Base-by-base conservation (phyloP, 2,329 filamentous ascomycete genomes). In the Aspergillus hiratsukae region DNA sequence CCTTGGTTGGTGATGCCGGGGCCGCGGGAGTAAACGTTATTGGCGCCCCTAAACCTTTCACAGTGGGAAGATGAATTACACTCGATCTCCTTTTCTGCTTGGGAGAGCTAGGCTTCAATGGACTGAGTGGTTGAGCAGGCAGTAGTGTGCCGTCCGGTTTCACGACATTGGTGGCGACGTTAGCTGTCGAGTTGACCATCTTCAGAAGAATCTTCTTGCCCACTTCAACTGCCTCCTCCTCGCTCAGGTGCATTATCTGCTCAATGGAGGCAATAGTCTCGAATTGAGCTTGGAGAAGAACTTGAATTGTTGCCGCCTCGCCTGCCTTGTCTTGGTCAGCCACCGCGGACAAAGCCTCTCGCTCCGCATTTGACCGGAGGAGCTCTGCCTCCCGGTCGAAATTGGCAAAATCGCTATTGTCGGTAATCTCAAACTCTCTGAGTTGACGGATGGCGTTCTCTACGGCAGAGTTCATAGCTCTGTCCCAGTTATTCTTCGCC, bases 211-310 rank as follows among this genome's bases (percentile, higher is more conserved):
- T 86, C 23, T 80, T 81, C 70, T 88, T 91, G 27, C 92, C 94
- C 55, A 89, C 87, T 17, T 87, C 80, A 1, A 97, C 83, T 1
- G 93, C 94, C 59, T 95, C 88, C 35, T 88, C 85, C 70, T 96
- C 90, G 56, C 83, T 87, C 86, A 97, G 91, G 37, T 83, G 80
- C 64, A 93, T 83, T 25, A 94, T 90, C 62, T 90, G 89, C 54
- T 88, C 86, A 53, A 99, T 83, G 0, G 91, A 90, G 4, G 90
- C 81, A 58, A 97, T 83, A 2, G 92, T 93, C 66, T 97, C 92
- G 64, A 99, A 96, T 67, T 97, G 93, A 11, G 93, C 90, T 53
- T 89, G 87, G 10, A 97, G 83, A 54, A 99, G 81, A 51, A 90
- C 83, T 73, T 97, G 92, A 67, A 96, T 81, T 62, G 89, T 84